phyloP scores from a whole-genome alignment of 78 protist genomes.

The Diacronema lutheri region DNA sequence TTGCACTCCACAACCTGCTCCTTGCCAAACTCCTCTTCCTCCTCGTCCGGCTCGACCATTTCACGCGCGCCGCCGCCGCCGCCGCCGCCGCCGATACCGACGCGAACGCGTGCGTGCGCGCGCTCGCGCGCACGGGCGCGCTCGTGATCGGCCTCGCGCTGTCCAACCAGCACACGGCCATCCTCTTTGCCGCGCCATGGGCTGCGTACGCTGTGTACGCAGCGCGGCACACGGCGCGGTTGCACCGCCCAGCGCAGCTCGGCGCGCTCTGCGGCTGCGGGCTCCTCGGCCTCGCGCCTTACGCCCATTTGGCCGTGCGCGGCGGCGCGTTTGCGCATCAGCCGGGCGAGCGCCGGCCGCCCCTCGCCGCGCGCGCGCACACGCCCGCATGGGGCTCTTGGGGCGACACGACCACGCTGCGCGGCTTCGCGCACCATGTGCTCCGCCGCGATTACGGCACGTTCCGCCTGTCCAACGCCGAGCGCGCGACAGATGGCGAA shows the following conservation, averaged over 20 bases:
- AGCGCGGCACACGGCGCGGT: not conserved
- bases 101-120: no score
- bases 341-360: no score
- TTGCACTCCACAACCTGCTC: conserved; percentile 71
- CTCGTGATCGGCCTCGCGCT: conserved; percentile 58
- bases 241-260: not conserved
- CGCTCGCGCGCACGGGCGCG: conserved; percentile 53
- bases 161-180: conserved; percentile 76
- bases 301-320: conserved; percentile 32
- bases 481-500: not conserved
- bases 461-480: conserved; percentile 22
- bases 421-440: conserved; percentile 69
- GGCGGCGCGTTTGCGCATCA: not conserved
- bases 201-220: conserved; percentile 44
- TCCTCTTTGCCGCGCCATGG: conserved; percentile 53
- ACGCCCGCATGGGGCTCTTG: conserved; percentile 26
- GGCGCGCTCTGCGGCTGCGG: not conserved
- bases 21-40: conserved; percentile 26
- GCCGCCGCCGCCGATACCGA: no score
- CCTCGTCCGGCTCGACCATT: not conserved
- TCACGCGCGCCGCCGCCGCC: not conserved
- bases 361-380: not conserved
- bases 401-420: conserved; percentile 34
- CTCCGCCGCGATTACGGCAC: conserved; percentile 66
- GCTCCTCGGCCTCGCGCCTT: conserved; percentile 61